phyloP scores from a whole-genome alignment of 495 filamentous ascomycete genomes.

The Podospora didyma region DNA sequence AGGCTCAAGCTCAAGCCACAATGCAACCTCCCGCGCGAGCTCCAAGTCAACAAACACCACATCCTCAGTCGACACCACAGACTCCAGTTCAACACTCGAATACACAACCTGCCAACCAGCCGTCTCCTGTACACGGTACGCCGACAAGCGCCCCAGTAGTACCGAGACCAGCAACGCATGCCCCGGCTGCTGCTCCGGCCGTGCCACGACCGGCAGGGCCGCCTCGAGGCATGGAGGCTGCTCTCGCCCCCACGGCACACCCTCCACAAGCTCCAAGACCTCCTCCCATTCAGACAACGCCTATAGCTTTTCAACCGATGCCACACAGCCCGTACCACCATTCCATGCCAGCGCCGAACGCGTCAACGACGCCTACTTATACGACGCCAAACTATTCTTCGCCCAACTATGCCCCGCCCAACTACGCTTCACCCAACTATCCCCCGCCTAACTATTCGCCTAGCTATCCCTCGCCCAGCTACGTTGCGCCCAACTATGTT shows the following conservation, averaged over 20 bases:
- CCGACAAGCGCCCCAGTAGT: slow-evolving; percentile 29
- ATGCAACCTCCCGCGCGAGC: slow-evolving; percentile 13
- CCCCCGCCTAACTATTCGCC: too few species aligned
- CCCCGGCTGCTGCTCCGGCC: too few species aligned
- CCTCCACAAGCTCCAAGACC: slow-evolving; percentile 3
- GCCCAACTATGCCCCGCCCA: too few species aligned
- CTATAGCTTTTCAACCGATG: background rate
- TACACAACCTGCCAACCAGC: slow-evolving; percentile 26
- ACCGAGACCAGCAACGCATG: too few species aligned
- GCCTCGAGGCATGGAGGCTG: slow-evolving; percentile 29
- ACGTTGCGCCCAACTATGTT: too few species aligned
- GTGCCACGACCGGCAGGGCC: slow-evolving; percentile 21
- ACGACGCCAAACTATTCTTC: too few species aligned
- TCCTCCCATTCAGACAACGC: background rate
- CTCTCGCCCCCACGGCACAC: slow-evolving; percentile 18
- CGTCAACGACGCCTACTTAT: too few species aligned
- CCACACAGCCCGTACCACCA: slow-evolving; percentile 8
- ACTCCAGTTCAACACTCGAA: slow-evolving; percentile 16
- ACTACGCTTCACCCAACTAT: too few species aligned
- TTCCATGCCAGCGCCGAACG: background rate
- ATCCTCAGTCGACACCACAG: slow-evolving; percentile 13
- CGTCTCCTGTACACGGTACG: slow-evolving; percentile 20
- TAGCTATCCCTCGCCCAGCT: too few species aligned
- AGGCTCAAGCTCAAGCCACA: background rate
- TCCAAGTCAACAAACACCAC: background rate